Evolutionary conservation across 1,139 yeast species (phyloP).

Genomic region (Neolecta irregularis): DNA sequence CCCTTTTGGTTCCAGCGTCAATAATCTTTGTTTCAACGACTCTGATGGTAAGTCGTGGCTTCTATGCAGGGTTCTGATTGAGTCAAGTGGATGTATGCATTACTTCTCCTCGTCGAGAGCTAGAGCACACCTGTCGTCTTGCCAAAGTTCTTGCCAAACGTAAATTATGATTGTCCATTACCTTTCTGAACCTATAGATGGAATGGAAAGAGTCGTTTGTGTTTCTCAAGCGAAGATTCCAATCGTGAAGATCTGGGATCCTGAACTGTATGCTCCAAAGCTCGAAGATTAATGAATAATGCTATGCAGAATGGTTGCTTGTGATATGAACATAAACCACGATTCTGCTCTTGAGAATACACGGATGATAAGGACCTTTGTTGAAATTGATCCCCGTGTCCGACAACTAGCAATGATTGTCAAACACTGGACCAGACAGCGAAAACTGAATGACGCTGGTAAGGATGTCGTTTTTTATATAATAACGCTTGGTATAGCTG

Average conservation of each 20-base stretch:
- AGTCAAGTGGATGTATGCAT: conserved; percentile 18
- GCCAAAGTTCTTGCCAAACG: conserved; percentile 15
- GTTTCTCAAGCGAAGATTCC: conserved; percentile 20
- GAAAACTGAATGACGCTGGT: conserved; percentile 18
- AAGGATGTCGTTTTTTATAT: background rate
- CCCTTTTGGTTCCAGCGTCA: conserved; percentile 19
- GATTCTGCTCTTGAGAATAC: conserved; percentile 19
- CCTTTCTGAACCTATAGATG: conserved; percentile 9
- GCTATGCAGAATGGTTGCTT: conserved; percentile 10
- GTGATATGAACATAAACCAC: conserved; percentile 20
- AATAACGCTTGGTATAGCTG: conserved; percentile 12
- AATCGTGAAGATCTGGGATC: conserved; percentile 20
- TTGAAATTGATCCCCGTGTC: conserved; percentile 18
- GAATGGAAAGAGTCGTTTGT: conserved; percentile 18
- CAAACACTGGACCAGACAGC: conserved; percentile 20
- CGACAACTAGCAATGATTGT: conserved; percentile 18
- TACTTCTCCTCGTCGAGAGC: conserved; percentile 11
- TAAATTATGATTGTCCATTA: conserved; percentile 4
- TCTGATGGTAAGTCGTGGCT: conserved; percentile 15
- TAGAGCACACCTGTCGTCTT: conserved; percentile 16
- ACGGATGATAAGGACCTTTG: conserved; percentile 17
- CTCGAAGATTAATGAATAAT: background rate
- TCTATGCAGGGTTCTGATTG: background rate
- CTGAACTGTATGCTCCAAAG: conserved; percentile 13
- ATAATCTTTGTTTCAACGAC: conserved; percentile 16